Conservation (phyloP, 305 asterid genomes). For the Solanum hybrid region DNA sequence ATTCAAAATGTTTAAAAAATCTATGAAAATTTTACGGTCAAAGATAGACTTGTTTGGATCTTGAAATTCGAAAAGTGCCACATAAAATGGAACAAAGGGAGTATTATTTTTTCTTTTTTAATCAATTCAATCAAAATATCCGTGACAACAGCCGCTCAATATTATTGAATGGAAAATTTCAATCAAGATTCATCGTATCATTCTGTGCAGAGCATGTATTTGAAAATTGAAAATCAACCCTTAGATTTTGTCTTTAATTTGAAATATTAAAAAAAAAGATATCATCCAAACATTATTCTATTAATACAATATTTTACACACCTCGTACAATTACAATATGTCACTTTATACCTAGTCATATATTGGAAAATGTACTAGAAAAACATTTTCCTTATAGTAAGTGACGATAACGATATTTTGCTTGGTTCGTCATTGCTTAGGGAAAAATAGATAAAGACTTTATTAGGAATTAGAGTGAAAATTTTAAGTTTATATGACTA, state of each 20-base stretch:
- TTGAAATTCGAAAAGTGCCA: too few species aligned
- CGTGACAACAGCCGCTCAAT: too few species aligned
- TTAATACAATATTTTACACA: neutral
- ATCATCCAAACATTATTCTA: neutral
- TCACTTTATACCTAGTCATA: neutral
- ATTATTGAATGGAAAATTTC: neutral
- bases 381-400: neutral
- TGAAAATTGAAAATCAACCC: neutral
- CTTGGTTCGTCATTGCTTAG: neutral
- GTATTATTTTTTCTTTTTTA: too few species aligned
- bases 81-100: too few species aligned
- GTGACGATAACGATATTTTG: neutral
- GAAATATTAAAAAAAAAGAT: neutral
- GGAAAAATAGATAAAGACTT: neutral
- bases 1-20: too few species aligned
- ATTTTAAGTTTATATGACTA: too few species aligned
- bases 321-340: neutral
- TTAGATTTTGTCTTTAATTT: neutral
- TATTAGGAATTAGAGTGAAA: neutral
- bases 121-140: too few species aligned
- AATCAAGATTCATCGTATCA: neutral
- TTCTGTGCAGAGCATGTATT: neutral
- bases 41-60: too few species aligned
- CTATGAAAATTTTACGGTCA: too few species aligned
- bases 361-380: neutral